Conservation (phyloP, 352 stramenopile species). For the Thalassiosira delicatula region DNA sequence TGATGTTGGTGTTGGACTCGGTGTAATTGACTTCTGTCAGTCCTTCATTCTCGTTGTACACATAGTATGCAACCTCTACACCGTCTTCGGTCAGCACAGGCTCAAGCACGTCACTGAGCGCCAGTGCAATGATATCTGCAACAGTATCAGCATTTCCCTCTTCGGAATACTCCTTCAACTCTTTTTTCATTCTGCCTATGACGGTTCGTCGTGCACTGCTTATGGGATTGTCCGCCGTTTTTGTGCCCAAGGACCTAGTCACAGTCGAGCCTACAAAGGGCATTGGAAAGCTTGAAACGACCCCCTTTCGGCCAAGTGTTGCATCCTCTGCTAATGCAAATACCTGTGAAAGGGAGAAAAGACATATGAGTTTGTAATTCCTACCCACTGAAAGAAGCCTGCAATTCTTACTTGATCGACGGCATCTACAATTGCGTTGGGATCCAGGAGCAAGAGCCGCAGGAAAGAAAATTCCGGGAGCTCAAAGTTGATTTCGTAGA, state of each 20-base stretch:
- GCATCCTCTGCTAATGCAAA: constrained; percentile 32
- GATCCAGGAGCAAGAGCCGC: constrained; percentile 28
- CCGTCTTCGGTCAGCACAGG: not conserved
- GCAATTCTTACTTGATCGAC: constrained; percentile 13
- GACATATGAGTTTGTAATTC: not conserved
- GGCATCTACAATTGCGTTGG: constrained; percentile 37
- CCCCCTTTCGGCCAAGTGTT: constrained; percentile 23
- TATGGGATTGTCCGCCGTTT: constrained; percentile 21
- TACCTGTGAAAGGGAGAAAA: constrained; percentile 1
- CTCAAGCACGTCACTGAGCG: constrained; percentile 14
- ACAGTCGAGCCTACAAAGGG: too few relatives aligned
- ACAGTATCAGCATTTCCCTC: constrained; percentile 20
- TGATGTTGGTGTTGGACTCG: constrained; percentile 32
- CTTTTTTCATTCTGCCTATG: constrained; percentile 31
- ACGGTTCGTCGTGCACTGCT: constrained; percentile 26
- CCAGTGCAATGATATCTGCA: constrained; percentile 32
- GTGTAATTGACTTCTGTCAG: not conserved
- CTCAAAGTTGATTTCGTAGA: constrained; percentile 7
- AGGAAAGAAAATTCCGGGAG: constrained; percentile 13
- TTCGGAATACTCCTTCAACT: constrained; percentile 27
- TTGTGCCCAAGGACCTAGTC: too few relatives aligned
- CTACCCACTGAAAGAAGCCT: not conserved
- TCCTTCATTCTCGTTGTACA: constrained; percentile 12
- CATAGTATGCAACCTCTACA: constrained; percentile 33
- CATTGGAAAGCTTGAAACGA: too few relatives aligned